Evolutionary conservation across 441 rosid species (phyloP).

Genomic region (Jatropha podagrica): DNA sequence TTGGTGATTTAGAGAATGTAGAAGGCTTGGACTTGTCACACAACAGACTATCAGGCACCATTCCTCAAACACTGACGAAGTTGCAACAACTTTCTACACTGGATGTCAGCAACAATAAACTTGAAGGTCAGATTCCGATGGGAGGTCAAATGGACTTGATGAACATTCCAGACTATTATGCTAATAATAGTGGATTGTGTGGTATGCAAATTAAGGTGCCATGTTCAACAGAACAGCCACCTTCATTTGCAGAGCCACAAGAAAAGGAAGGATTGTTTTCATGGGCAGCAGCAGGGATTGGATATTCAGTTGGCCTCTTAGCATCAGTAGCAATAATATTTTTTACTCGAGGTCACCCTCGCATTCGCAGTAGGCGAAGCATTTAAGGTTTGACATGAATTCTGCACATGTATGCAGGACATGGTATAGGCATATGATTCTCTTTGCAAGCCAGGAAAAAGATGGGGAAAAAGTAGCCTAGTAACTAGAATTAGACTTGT

Average conservation of each 20-base stretch:
- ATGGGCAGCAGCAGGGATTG: constrained; percentile 30
- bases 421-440: background rate
- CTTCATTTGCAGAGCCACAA: constrained; percentile 10
- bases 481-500: background rate
- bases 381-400: constrained; percentile 7
- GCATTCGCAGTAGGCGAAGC: constrained; percentile 1
- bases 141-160: constrained; percentile 42
- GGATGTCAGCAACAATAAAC: constrained; percentile 36
- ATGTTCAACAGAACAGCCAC: constrained; percentile 25
- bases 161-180: constrained; percentile 27
- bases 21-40: constrained; percentile 40
- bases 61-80: constrained; percentile 29
- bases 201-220: constrained; percentile 34
- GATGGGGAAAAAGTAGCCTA: background rate
- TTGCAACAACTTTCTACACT: constrained; percentile 27
- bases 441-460: background rate
- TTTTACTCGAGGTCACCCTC: constrained; percentile 8
- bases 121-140: constrained; percentile 30
- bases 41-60: constrained; percentile 31
- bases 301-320: constrained; percentile 25
- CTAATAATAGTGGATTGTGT: constrained; percentile 33
- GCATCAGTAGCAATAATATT: constrained; percentile 10
- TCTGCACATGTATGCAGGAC: background rate
- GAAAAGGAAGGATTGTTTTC: constrained; percentile 30
- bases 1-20: constrained; percentile 24